These are phyloP conservation scores for Solanum rostratum DNA, from an alignment of 257 asterid genomes.

Conservation along the genomic window DNA sequence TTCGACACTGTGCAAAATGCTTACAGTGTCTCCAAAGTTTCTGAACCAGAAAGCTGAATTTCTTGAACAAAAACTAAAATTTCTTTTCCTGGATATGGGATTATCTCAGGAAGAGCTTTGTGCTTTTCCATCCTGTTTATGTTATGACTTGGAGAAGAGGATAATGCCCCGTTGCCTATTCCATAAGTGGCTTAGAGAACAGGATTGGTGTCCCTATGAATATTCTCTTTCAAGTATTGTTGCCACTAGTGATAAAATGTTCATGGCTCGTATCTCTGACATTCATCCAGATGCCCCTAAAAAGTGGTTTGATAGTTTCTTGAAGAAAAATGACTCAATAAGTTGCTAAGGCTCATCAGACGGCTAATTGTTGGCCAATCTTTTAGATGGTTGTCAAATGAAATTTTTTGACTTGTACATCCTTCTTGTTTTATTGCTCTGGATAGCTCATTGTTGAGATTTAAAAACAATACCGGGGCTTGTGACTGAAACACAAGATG, in stretches of 20 bases:
- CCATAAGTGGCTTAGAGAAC: conserved; percentile 43
- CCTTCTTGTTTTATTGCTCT: not conserved
- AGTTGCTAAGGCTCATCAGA: not conserved
- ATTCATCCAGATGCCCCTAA: conserved; percentile 26
- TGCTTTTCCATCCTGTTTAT: conserved; percentile 48
- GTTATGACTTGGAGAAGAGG: conserved; percentile 46
- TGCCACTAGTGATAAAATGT: conserved; percentile 47
- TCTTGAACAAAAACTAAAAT: conserved; percentile 36
- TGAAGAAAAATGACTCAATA: not conserved
- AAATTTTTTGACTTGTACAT: not conserved
- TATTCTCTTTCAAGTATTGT: conserved; percentile 43
- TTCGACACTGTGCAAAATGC: conserved; percentile 38
- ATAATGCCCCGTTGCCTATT: conserved; percentile 50
- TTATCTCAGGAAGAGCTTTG: conserved; percentile 36
- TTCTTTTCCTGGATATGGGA: conserved; percentile 38
- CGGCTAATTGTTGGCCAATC: not conserved
- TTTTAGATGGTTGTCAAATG: not conserved
- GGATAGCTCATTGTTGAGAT: not conserved
- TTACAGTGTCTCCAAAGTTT: conserved; percentile 23
- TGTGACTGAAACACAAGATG: not conserved
- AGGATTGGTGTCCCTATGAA: conserved; percentile 25
- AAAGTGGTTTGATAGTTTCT: conserved; percentile 29
- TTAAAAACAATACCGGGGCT: not conserved
- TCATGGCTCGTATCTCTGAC: conserved; percentile 35
- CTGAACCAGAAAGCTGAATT: conserved; percentile 34